These are phyloP conservation scores for Coprinopsis strossmayeri DNA, from an alignment of 768 basidiomycete genomes.

Conservation along the genomic window DNA sequence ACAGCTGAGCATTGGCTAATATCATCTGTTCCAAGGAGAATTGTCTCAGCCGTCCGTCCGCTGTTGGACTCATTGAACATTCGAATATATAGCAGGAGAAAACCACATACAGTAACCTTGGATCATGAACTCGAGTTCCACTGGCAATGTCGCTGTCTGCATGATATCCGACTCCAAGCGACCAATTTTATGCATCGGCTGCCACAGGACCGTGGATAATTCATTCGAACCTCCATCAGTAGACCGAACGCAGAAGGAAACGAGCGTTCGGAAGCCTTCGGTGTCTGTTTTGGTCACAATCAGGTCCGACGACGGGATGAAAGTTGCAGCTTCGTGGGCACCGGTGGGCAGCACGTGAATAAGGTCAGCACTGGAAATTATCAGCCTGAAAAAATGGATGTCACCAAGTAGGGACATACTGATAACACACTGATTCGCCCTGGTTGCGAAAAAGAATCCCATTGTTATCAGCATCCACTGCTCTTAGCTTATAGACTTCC, in stretches of 20 bases:
- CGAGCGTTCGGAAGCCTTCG: slow-evolving; percentile 13
- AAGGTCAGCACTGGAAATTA: slow-evolving; percentile 17
- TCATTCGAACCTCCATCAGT: slow-evolving; percentile 3
- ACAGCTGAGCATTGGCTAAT: slow-evolving; percentile 14
- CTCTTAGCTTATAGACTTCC: slow-evolving; percentile 28
- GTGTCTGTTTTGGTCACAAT: slow-evolving; percentile 14
- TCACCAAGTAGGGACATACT: no score
- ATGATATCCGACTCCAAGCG: not conserved
- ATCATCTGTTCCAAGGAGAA: slow-evolving; percentile 38
- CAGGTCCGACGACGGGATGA: slow-evolving; percentile 15
- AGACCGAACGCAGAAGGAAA: slow-evolving; percentile 1
- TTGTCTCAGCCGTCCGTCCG: slow-evolving; percentile 46
- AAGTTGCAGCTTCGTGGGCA: slow-evolving; percentile 17
- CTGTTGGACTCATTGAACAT: slow-evolving; percentile 23
- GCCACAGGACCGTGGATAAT: slow-evolving; percentile 21
- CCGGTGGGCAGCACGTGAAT: slow-evolving; percentile 15
- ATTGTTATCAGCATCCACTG: slow-evolving; percentile 30
- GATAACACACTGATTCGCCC: no score
- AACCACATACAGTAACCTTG: slow-evolving; percentile 54
- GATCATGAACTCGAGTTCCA: slow-evolving; percentile 53
- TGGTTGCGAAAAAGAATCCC: no score
- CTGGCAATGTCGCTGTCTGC: slow-evolving; percentile 29
- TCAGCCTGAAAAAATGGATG: not conserved
- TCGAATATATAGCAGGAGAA: slow-evolving; percentile 7
- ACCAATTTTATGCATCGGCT: slow-evolving; percentile 10